These are phyloP conservation scores for Psidium friedrichsthalianum DNA, from an alignment of 345 rosid genomes.

Conservation along the genomic window DNA sequence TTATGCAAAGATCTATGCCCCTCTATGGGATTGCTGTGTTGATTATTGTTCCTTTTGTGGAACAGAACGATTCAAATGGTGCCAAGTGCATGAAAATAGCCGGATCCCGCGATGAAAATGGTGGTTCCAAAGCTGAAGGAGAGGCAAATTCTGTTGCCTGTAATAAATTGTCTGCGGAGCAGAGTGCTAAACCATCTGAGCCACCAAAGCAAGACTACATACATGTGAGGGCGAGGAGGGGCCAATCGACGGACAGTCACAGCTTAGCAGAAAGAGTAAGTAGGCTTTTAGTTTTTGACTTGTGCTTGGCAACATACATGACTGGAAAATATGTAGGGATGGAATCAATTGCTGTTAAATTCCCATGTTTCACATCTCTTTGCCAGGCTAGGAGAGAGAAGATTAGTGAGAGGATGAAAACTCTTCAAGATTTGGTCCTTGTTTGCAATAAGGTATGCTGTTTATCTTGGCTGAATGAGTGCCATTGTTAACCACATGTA, in stretches of 20 bases:
- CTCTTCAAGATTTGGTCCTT: conserved; percentile 92
- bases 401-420: conserved; percentile 88
- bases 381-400: conserved; percentile 96
- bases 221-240: conserved; percentile 97
- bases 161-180: conserved; percentile 36
- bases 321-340: neutral
- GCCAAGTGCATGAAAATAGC: conserved; percentile 32
- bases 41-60: neutral
- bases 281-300: conserved; percentile 2
- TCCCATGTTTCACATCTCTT: neutral
- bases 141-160: conserved; percentile 53
- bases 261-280: conserved; percentile 95
- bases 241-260: conserved; percentile 98
- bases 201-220: conserved; percentile 83
- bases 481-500: neutral
- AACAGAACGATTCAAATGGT: conserved; percentile 46
- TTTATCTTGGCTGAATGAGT: neutral
- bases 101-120: conserved; percentile 39
- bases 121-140: conserved; percentile 44
- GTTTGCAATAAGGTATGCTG: conserved; percentile 80
- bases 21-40: neutral
- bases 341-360: neutral
- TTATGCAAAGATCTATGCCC: neutral
- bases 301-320: neutral
- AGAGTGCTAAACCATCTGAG: conserved; percentile 48